Percentiles rank a stretch among this genome's conserved stretches.
Conservation (phyloP, 306 rosid genomes). For the Aeschynomene evenia region DNA sequence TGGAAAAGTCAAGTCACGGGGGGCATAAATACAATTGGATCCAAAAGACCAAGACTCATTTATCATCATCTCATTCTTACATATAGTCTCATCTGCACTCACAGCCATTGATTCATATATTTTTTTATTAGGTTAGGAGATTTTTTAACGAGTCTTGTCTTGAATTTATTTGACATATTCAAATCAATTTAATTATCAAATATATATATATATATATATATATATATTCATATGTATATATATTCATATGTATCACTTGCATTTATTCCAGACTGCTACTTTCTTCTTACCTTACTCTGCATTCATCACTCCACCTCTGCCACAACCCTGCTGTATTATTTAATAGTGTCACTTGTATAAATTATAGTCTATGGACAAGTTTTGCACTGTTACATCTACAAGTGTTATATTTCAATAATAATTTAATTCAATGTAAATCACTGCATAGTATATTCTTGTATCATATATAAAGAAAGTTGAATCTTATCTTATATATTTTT, state of each 20-base stretch:
- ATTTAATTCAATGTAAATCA: not conserved
- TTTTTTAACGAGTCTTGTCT: no score
- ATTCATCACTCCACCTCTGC: not conserved
- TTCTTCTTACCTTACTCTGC: not conserved
- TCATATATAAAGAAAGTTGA: no score
- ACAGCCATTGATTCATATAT: not conserved
- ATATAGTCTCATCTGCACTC: not conserved
- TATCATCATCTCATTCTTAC: not conserved
- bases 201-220: no score
- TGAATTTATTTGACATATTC: no score
- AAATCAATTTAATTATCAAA: no score
- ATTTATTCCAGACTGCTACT: not conserved
- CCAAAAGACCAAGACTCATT: not conserved
- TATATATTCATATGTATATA: no score
- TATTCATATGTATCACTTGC: not conserved
- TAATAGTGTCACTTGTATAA: not conserved
- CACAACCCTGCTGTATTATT: not conserved
- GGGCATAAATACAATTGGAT: not conserved
- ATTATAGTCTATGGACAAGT: not conserved
- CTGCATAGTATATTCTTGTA: no score
- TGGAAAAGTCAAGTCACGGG: conserved; percentile 18
- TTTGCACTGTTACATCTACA: not conserved
- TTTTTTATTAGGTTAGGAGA: no score
- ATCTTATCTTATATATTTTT: no score
- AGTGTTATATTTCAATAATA: no score